Evolutionary conservation across 1,139 yeast genomes (phyloP).

Genomic region (Yamadazyma taylorii): DNA sequence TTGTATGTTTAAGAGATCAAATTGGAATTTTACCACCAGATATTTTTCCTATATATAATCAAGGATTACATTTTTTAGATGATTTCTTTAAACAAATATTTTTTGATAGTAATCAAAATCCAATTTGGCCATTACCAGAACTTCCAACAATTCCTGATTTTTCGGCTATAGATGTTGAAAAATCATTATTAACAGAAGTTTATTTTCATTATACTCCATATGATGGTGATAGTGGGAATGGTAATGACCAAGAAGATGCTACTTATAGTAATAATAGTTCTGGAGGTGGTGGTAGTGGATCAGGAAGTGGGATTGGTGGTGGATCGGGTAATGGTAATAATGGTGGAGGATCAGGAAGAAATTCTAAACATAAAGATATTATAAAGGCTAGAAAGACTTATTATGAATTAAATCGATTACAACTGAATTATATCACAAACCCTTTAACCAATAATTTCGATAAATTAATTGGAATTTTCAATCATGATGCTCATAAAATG

Average conservation of each 20-base stretch:
- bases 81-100: constrained; percentile 56
- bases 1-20: constrained; percentile 77
- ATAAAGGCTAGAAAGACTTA: constrained; percentile 34
- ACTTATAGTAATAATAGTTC: constrained; percentile 9
- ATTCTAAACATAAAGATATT: constrained; percentile 3
- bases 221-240: constrained; percentile 34
- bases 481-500: constrained; percentile 28
- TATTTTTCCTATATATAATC: constrained; percentile 70
- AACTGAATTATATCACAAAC: constrained; percentile 67
- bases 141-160: constrained; percentile 63
- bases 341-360: constrained; percentile 8
- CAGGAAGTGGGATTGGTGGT: constrained; percentile 14
- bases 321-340: constrained; percentile 24
- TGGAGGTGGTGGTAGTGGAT: constrained; percentile 5
- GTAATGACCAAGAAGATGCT: constrained; percentile 11
- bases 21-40: constrained; percentile 87
- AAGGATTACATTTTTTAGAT: constrained; percentile 60
- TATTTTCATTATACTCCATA: constrained; percentile 59
- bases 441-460: constrained; percentile 62
- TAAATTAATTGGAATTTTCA: constrained; percentile 58
- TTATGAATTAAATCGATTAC: constrained; percentile 65
- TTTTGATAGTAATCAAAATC: constrained; percentile 26
- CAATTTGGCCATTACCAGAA: constrained; percentile 80
- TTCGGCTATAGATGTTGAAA: constrained; percentile 72
- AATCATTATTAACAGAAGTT: constrained; percentile 76